Percentiles rank a stretch among this genome's conserved stretches.
These are phyloP conservation scores for Mycena alexandri DNA, from an alignment of 768 basidiomycete species.

Conservation along the genomic window DNA sequence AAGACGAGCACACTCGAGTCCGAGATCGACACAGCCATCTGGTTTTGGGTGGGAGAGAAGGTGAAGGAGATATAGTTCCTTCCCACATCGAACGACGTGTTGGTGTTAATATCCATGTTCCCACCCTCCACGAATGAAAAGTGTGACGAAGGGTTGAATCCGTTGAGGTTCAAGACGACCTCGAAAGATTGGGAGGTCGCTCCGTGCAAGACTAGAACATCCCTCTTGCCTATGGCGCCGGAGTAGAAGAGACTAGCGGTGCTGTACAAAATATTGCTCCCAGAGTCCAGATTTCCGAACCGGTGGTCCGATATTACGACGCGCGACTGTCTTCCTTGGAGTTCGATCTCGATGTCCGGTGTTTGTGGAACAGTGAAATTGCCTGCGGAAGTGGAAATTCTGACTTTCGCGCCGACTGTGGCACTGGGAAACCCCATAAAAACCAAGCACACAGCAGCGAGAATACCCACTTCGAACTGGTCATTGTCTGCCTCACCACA, in stretches of 20 bases:
- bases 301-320: constrained; percentile 23
- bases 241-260: constrained; percentile 32
- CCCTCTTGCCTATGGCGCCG: constrained; percentile 24
- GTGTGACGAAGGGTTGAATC: constrained; percentile 13
- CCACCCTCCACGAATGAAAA: constrained; percentile 20
- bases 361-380: constrained; percentile 32
- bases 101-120: constrained; percentile 20
- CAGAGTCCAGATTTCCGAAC: constrained; percentile 13
- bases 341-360: constrained; percentile 9
- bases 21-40: constrained; percentile 22
- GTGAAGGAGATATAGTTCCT: constrained; percentile 18
- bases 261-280: constrained; percentile 28
- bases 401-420: constrained; percentile 25
- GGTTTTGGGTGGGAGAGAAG: constrained; percentile 23
- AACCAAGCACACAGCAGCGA: not conserved
- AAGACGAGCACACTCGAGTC: constrained; percentile 25
- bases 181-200: constrained; percentile 27
- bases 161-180: constrained; percentile 18
- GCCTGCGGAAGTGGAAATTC: constrained; percentile 29
- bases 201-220: constrained; percentile 29
- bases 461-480: constrained; percentile 26
- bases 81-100: constrained; percentile 5
- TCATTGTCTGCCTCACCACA: constrained; percentile 23
- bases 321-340: constrained; percentile 27
- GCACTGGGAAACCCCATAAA: not conserved